A percentile compares a stretch with the other conserved stretches of the same genome.
Conservation (phyloP, 2,329 filamentous ascomycete species). For the Chaetothyriales sp. region DNA sequence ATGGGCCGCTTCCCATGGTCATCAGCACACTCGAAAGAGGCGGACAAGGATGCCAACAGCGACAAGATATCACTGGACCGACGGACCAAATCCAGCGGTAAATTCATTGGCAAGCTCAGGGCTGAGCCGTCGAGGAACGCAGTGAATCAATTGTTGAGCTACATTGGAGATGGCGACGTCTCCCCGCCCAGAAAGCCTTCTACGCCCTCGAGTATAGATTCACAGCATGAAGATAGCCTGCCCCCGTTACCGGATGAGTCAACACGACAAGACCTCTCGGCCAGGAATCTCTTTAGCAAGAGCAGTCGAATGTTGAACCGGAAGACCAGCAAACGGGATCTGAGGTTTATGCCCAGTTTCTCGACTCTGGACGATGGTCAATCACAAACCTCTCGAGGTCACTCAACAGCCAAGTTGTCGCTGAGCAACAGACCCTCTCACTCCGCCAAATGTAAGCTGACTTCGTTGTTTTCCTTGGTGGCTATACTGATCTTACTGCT, state of each 20-base stretch:
- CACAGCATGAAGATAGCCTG: constrained; percentile 3
- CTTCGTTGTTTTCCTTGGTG: not conserved
- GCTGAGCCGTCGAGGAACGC: constrained; percentile 12
- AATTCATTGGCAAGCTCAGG: not conserved
- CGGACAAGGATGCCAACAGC: constrained; percentile 11
- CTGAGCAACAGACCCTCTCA: not conserved
- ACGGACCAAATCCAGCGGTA: constrained; percentile 5
- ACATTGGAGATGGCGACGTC: constrained; percentile 4
- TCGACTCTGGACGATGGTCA: not conserved
- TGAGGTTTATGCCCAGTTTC: constrained; percentile 24
- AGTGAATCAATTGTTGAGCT: constrained; percentile 11
- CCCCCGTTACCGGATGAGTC: constrained; percentile 4
- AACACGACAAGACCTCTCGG: constrained; percentile 13
- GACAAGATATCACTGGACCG: constrained; percentile 10
- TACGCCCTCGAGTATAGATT: constrained; percentile 8
- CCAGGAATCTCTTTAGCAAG: constrained; percentile 28
- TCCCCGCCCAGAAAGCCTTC: constrained; percentile 10
- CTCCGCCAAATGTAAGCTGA: not conserved
- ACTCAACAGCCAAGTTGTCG: not conserved
- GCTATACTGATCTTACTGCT: not conserved
- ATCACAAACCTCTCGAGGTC: not conserved
- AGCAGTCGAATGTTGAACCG: constrained; percentile 33
- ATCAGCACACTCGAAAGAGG: constrained; percentile 8
- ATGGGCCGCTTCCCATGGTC: constrained; percentile 15
- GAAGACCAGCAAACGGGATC: constrained; percentile 32